These are phyloP conservation scores for Fraxinus latifolia DNA, from an alignment of 305 asterid genomes.

Conservation along the genomic window DNA sequence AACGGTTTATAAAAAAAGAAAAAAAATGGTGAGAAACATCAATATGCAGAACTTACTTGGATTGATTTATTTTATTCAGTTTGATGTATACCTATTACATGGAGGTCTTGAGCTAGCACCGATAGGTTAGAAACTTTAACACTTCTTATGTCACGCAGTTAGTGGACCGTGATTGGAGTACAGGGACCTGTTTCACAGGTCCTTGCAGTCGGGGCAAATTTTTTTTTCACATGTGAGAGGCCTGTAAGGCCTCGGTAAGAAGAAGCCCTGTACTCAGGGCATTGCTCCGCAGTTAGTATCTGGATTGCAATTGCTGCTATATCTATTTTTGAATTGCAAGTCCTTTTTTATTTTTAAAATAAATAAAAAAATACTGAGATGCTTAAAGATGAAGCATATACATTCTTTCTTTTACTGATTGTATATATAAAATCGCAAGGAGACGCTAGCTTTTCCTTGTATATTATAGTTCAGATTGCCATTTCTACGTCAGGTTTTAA, in stretches of 20 bases:
- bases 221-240: too few relatives aligned
- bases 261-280: too few relatives aligned
- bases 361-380: too few relatives aligned
- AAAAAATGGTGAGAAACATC: background rate
- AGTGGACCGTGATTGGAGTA: too few relatives aligned
- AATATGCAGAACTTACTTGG: background rate
- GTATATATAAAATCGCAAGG: background rate
- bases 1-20: background rate
- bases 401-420: background rate
- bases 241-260: too few relatives aligned
- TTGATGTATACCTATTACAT: background rate
- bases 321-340: background rate
- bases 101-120: background rate
- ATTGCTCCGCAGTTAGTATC: background rate
- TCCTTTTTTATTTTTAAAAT: too few relatives aligned
- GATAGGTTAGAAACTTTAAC: background rate
- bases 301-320: background rate
- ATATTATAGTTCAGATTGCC: background rate
- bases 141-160: background rate
- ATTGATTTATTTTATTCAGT: background rate
- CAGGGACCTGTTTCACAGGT: too few relatives aligned
- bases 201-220: too few relatives aligned
- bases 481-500: background rate
- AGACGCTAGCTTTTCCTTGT: background rate
- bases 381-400: background rate